These are phyloP conservation scores for Lithospermum erythrorhizon DNA, from an alignment of 257 asterid species.

Conservation along the genomic window DNA sequence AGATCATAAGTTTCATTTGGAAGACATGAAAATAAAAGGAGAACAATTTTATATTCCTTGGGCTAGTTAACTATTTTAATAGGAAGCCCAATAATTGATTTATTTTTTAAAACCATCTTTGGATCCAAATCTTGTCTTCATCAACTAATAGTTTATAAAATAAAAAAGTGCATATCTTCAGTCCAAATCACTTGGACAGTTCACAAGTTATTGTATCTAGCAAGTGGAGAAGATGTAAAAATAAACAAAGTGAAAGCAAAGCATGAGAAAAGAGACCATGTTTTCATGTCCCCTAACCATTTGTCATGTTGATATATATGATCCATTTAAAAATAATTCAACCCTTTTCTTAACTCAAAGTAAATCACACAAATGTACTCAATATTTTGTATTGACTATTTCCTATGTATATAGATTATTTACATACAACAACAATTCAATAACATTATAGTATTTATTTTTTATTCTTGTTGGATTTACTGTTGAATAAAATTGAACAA, in stretches of 20 bases:
- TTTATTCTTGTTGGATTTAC: slow-evolving; percentile 69
- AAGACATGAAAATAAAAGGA: no score
- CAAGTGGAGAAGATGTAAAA: slow-evolving; percentile 1
- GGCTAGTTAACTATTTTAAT: neutral
- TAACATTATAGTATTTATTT: slow-evolving; percentile 14
- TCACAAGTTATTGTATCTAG: slow-evolving; percentile 9
- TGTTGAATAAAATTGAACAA: slow-evolving; percentile 53
- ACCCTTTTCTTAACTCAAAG: neutral
- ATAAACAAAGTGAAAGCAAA: slow-evolving; percentile 9
- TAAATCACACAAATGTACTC: neutral
- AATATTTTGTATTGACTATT: neutral
- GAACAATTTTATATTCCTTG: no score
- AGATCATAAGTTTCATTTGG: no score
- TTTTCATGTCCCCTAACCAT: slow-evolving; percentile 15
- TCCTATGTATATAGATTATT: no score
- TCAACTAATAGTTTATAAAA: slow-evolving; percentile 2
- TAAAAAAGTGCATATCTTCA: slow-evolving; percentile 8
- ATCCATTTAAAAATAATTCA: neutral
- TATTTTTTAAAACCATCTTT: slow-evolving; percentile 16
- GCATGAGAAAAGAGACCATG: slow-evolving; percentile 16
- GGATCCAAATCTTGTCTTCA: slow-evolving; percentile 39
- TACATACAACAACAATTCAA: neutral
- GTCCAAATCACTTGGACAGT: slow-evolving; percentile 7
- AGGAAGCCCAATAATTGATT: slow-evolving; percentile 23
- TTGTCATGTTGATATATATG: slow-evolving; percentile 8